Conservation (phyloP, 257 asterid genomes). For the Fraxinus cuspidata region DNA sequence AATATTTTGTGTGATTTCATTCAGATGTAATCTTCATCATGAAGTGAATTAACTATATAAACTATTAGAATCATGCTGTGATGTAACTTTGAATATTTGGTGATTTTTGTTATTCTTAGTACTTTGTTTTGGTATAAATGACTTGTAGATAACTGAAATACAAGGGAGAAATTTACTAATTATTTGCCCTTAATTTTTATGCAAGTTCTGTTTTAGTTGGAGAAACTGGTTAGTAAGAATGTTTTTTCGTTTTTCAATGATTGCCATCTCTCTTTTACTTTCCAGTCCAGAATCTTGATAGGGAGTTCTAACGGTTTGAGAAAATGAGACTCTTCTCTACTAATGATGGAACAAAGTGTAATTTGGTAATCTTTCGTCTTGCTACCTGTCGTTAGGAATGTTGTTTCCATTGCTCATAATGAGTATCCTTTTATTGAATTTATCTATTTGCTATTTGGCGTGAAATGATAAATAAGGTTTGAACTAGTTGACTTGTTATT, state of each 20-base stretch:
- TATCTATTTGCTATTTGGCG: background rate
- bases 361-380: background rate
- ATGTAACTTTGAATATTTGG: background rate
- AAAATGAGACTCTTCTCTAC: background rate
- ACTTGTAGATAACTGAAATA: background rate
- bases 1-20: background rate
- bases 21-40: background rate
- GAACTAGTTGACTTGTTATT: background rate
- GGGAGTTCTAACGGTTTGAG: background rate
- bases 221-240: background rate
- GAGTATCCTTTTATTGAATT: background rate
- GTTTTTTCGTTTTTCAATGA: background rate
- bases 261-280: background rate
- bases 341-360: background rate
- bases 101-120: no score
- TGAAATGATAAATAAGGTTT: background rate
- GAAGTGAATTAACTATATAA: no score
- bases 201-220: constrained; percentile 1
- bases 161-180: background rate
- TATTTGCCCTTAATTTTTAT: background rate
- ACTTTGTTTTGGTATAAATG: background rate
- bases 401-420: background rate
- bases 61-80: background rate
- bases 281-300: background rate
- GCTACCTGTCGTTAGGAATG: background rate